Base-by-base conservation (phyloP, 305 asterid genomes). In the Rubia peregrina region DNA sequence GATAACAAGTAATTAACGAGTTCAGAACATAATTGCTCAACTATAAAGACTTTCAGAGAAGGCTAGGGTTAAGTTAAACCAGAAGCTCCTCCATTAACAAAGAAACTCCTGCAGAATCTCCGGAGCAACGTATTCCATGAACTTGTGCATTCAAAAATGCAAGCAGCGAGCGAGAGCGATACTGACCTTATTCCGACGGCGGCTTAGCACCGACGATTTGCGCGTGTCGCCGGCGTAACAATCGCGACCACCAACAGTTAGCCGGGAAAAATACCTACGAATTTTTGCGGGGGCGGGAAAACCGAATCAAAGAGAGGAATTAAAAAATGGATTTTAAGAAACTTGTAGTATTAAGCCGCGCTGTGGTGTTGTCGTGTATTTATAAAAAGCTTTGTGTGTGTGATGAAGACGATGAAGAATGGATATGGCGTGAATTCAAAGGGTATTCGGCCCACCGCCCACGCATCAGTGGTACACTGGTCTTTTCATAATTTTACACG, bases 181-280 rank as follows among this genome's bases (percentile, higher is more conserved):
- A 12, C 12, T 1, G 38, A 38, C 73, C 72, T 60, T 46, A 68
- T 60, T 55, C 40, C 53, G 40, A 74, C 26, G 69, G 77, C 73
- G 17, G 56, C 24, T 22, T 13, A 61, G 13, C 53, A 59, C 73
- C 51, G 60, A 30, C 33, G 6, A 64, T 26, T 1, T 42, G 62
- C 21, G 73, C 49, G 11, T 60, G 14, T 11, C 65, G 22, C 33
- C 22, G 43, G 77, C 43, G 16, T 8, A 48, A 36, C 26, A 48
- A 46, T 36, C 55, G 30, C 56, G 56, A 33, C 44, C 33, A 11
- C 57, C 26, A 40, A 17, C 7, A 7, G 30, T n/a, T 3, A 12
- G 36, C 19, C 48, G 30, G 9, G 44, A 38, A 2, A 5, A 26
- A 10, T 17, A 56, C 14, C 60, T 40, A 22, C 16, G 7, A 3